Conservation (phyloP, 2,329 filamentous ascomycete genomes). For the Exophiala mesophila region DNA sequence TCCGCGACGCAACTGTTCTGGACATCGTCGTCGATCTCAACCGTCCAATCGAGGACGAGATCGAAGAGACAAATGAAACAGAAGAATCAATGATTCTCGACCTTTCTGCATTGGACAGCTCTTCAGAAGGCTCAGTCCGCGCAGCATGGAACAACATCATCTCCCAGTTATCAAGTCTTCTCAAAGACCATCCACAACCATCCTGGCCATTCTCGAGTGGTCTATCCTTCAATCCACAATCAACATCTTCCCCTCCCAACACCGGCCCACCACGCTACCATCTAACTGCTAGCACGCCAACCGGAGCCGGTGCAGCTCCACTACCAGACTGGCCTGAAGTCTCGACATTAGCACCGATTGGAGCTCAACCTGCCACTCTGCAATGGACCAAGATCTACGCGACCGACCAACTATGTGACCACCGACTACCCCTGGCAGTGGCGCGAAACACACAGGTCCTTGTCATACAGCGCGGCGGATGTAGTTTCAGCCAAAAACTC, state of each 20-base stretch:
- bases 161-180: constrained; percentile 24
- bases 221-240: constrained; percentile 7
- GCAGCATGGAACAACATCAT: constrained; percentile 27
- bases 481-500: constrained; percentile 78
- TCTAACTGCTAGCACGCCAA: constrained; percentile 47
- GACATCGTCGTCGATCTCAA: constrained; percentile 65
- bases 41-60: constrained; percentile 7
- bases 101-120: constrained; percentile 9
- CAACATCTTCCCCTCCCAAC: constrained; percentile 1
- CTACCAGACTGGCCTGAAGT: constrained; percentile 57
- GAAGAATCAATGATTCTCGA: constrained; percentile 14
- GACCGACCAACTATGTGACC: constrained; percentile 62
- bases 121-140: constrained; percentile 18
- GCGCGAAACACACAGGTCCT: constrained; percentile 66
- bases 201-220: constrained; percentile 20
- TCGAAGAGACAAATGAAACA: constrained; percentile 7
- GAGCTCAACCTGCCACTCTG: constrained; percentile 41
- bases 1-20: constrained; percentile 67
- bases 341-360: constrained; percentile 32
- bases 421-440: constrained; percentile 49
- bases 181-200: constrained; percentile 19
- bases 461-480: constrained; percentile 74
- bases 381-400: constrained; percentile 69
- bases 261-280: constrained; percentile 22
- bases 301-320: constrained; percentile 57